These are phyloP conservation scores for Pisolithus marmoratus DNA, from an alignment of 768 basidiomycete species.

Conservation along the genomic window DNA sequence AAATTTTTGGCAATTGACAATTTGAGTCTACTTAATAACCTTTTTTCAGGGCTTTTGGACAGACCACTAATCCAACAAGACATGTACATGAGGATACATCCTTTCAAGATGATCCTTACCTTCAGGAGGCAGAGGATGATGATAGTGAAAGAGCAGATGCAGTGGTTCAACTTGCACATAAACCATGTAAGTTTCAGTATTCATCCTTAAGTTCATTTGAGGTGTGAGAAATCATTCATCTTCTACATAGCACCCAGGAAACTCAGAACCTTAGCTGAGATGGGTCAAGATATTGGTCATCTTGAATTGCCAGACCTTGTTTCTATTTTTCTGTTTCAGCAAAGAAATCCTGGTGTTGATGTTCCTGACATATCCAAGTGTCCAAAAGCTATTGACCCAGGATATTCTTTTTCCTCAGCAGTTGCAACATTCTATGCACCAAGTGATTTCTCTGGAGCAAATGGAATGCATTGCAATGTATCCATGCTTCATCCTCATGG, in stretches of 20 bases:
- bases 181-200: background rate
- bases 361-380: constrained; percentile 4
- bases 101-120: background rate
- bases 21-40: background rate
- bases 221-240: background rate
- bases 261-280: background rate
- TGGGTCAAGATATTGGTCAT: no score
- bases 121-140: background rate
- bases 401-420: no score
- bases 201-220: background rate
- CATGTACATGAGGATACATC: background rate
- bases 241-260: constrained; percentile 4
- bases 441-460: no score
- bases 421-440: no score
- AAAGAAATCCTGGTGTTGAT: no score
- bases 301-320: background rate
- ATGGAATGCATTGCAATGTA: no score
- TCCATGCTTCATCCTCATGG: no score
- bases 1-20: background rate
- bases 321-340: background rate
- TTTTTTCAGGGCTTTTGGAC: background rate
- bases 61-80: background rate
- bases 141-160: background rate
- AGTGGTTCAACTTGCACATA: background rate
- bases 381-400: constrained; percentile 9